Evolutionary conservation across 495 filamentous ascomycete genomes (phyloP).

Genomic region (Choiromyces venosus): DNA sequence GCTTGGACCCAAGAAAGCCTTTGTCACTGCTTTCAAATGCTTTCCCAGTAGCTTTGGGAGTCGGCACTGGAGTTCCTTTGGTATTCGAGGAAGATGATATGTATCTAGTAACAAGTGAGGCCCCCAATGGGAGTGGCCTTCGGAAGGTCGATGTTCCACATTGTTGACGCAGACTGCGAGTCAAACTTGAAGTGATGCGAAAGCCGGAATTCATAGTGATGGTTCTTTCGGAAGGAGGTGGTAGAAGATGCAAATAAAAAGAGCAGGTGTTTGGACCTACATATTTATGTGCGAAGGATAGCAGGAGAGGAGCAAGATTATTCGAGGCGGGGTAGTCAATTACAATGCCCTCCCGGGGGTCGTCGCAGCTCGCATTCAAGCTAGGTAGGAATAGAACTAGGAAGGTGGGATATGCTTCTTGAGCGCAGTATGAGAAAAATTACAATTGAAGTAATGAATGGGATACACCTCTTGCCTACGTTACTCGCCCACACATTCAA

Average conservation of each 20-base stretch:
- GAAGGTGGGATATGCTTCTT: neutral
- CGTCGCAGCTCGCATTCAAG: neutral
- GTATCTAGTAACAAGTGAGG: neutral
- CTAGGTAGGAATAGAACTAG: neutral
- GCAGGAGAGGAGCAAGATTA: neutral
- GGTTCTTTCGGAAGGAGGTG: neutral
- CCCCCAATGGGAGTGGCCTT: conserved; percentile 13
- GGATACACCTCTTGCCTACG: neutral
- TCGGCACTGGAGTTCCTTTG: neutral
- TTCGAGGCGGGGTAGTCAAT: neutral
- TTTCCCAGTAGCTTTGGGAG: conserved; percentile 10
- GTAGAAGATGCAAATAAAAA: neutral
- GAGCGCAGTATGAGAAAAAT: neutral
- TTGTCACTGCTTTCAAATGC: conserved; percentile 9
- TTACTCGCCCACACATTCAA: neutral
- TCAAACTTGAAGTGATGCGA: conserved; percentile 20
- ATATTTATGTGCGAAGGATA: neutral
- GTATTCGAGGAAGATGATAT: conserved; percentile 11
- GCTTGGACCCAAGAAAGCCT: conserved; percentile 18
- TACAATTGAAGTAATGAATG: neutral
- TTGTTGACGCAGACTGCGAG: conserved; percentile 9
- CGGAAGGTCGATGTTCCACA: conserved; percentile 4
- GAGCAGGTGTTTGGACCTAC: neutral
- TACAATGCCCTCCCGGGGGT: neutral
- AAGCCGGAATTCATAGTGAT: conserved; percentile 21